Percentiles rank a stretch among this genome's conserved stretches.
Conservation (phyloP, 495 filamentous ascomycete genomes). For the Penicillium mononematosum region DNA sequence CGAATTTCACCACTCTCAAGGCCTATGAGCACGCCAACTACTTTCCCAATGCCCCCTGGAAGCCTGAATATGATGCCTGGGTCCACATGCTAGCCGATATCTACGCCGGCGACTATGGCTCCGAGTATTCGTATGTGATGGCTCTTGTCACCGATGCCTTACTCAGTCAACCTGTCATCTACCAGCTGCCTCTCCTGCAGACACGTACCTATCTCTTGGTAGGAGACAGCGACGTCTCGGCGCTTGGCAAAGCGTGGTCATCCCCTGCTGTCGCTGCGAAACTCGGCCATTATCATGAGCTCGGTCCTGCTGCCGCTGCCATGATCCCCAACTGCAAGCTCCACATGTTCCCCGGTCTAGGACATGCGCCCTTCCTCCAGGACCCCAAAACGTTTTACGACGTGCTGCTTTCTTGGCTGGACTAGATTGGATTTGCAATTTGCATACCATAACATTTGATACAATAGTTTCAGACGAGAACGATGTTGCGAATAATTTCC, state of each 20-base stretch:
- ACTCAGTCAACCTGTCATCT: neutral
- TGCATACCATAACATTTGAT: neutral
- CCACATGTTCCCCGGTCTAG: constrained; percentile 21
- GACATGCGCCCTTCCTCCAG: constrained; percentile 22
- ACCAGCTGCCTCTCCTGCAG: constrained; percentile 5
- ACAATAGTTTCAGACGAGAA: neutral
- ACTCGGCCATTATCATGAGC: constrained; percentile 12
- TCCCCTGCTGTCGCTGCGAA: constrained; percentile 8
- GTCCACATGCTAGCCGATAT: constrained; percentile 19
- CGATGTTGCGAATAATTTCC: neutral
- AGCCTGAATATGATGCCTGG: constrained; percentile 19
- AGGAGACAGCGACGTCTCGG: constrained; percentile 11
- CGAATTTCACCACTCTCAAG: constrained; percentile 14
- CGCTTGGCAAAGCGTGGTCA: constrained; percentile 16
- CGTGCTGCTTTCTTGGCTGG: constrained; percentile 10
- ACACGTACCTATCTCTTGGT: constrained; percentile 16
- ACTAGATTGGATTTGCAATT: constrained; percentile 4
- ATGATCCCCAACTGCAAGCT: constrained; percentile 16
- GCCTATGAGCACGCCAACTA: constrained; percentile 17
- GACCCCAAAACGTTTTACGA: constrained; percentile 16
- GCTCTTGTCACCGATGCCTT: constrained; percentile 13
- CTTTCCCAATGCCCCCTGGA: constrained; percentile 16
- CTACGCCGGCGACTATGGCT: constrained; percentile 14
- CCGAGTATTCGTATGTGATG: constrained; percentile 18
- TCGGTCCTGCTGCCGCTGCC: constrained; percentile 20